A percentile compares a stretch with the other conserved stretches of the same genome.
These are phyloP conservation scores for Remersonia thermophila DNA, from an alignment of 2,329 filamentous ascomycete genomes.

Conservation along the genomic window DNA sequence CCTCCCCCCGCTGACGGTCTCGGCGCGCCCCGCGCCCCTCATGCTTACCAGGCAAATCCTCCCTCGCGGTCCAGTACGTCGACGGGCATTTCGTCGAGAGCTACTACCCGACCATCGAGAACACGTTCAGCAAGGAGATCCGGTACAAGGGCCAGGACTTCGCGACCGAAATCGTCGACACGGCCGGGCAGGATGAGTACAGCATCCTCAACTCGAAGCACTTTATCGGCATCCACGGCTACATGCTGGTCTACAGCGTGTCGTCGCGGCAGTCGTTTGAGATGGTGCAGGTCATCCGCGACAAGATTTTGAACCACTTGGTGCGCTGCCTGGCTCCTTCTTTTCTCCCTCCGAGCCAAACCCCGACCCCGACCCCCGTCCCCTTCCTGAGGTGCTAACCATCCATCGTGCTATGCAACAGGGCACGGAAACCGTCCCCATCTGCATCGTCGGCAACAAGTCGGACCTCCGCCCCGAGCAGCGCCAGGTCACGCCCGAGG, in stretches of 20 bases:
- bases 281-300: slow-evolving; percentile 90
- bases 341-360: not conserved
- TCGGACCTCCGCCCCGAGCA: slow-evolving; percentile 86
- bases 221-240: slow-evolving; percentile 97
- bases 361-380: not conserved
- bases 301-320: slow-evolving; percentile 94
- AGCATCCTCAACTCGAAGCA: slow-evolving; percentile 97
- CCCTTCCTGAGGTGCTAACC: not conserved
- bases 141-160: slow-evolving; percentile 87
- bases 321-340: slow-evolving; percentile 38
- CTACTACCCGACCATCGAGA: slow-evolving; percentile 98
- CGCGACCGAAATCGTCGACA: slow-evolving; percentile 95
- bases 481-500: slow-evolving; percentile 75
- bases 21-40: too few species aligned
- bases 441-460: slow-evolving; percentile 96
- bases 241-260: slow-evolving; percentile 98
- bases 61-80: slow-evolving; percentile 90
- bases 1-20: too few species aligned
- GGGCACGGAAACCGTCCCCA: slow-evolving; percentile 85
- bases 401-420: too few species aligned
- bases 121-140: slow-evolving; percentile 95
- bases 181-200: slow-evolving; percentile 97
- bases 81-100: slow-evolving; percentile 97
- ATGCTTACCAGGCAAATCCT: slow-evolving; percentile 91
- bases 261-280: slow-evolving; percentile 89